Percentiles rank a stretch among this genome's conserved stretches.
These are phyloP conservation scores for Corynascus novoguineensis DNA, from an alignment of 495 filamentous ascomycete species.

Conservation along the genomic window DNA sequence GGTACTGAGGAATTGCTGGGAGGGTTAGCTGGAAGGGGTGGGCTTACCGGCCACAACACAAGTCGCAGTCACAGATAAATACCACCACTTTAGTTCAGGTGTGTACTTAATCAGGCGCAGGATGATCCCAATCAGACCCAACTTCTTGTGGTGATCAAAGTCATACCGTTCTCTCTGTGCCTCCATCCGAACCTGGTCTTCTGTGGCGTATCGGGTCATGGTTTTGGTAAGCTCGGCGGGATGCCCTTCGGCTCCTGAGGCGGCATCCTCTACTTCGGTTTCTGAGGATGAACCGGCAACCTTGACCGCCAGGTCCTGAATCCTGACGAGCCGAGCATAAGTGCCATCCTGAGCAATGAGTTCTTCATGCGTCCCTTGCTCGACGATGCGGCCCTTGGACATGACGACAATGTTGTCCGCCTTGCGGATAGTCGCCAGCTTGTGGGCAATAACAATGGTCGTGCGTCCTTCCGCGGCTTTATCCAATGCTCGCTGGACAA, in stretches of 20 bases:
- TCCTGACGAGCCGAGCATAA: constrained; percentile 41
- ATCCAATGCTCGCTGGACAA: constrained; percentile 62
- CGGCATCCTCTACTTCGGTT: neutral
- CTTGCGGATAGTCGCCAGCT: constrained; percentile 59
- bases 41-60: constrained; percentile 17
- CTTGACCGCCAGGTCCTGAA: constrained; percentile 51
- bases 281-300: constrained; percentile 29
- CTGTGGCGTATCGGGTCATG: constrained; percentile 25
- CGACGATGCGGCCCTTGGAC: constrained; percentile 51
- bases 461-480: constrained; percentile 60
- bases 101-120: constrained; percentile 11
- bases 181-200: constrained; percentile 16
- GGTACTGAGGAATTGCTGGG: no score
- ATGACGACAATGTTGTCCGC: constrained; percentile 68
- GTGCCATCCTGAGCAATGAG: constrained; percentile 49
- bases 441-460: constrained; percentile 70
- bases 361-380: constrained; percentile 60
- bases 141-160: constrained; percentile 19
- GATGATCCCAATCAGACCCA: constrained; percentile 14
- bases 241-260: constrained; percentile 11
- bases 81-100: constrained; percentile 16
- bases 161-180: constrained; percentile 17
- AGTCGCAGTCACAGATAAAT: neutral
- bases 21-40: no score
- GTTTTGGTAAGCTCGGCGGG: constrained; percentile 30